These are phyloP conservation scores for Pisolithus orientalis DNA, from an alignment of 768 basidiomycete species.

Conservation along the genomic window DNA sequence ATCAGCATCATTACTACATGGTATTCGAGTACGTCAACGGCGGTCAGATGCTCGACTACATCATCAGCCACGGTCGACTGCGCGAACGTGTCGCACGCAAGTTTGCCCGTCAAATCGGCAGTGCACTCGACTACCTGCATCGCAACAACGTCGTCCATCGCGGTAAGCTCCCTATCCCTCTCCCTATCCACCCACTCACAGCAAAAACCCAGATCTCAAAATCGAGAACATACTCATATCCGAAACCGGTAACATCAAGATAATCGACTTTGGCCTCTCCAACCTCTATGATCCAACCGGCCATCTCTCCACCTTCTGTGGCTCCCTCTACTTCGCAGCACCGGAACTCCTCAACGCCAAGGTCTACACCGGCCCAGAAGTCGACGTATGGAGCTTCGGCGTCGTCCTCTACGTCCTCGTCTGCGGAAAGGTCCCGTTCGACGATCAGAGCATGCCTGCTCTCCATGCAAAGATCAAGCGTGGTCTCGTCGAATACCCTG, in stretches of 20 bases:
- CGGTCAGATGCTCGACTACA: conserved; percentile 99
- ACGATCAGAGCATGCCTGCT: conserved; percentile 99
- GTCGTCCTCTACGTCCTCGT: conserved; percentile 97
- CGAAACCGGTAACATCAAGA: conserved; percentile 98
- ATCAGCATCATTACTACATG: conserved; percentile 99
- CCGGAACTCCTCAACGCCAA: conserved; percentile 96
- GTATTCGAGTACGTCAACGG: conserved; percentile 98
- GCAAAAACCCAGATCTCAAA: conserved; percentile 64
- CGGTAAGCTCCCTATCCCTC: conserved; percentile 37
- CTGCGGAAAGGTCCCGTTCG: conserved; percentile 98
- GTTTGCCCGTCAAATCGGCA: conserved; percentile 96
- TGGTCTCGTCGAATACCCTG: conserved; percentile 93
- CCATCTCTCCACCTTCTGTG: conserved; percentile 93
- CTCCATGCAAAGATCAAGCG: conserved; percentile 99
- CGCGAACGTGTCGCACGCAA: conserved; percentile 94
- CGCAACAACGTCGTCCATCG: conserved; percentile 97
- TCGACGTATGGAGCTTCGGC: conserved; percentile 98
- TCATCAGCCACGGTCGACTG: conserved; percentile 94
- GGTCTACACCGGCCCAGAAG: conserved; percentile 95
- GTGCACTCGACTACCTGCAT: conserved; percentile 95
- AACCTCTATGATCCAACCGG: conserved; percentile 82
- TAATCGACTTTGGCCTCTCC: conserved; percentile 97
- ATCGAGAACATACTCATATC: conserved; percentile 99
- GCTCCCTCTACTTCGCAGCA: conserved; percentile 96
- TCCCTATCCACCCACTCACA: conserved; percentile 1